Evolutionary conservation across 306 rosid species (phyloP).

Genomic region (Castanospermum australe): DNA sequence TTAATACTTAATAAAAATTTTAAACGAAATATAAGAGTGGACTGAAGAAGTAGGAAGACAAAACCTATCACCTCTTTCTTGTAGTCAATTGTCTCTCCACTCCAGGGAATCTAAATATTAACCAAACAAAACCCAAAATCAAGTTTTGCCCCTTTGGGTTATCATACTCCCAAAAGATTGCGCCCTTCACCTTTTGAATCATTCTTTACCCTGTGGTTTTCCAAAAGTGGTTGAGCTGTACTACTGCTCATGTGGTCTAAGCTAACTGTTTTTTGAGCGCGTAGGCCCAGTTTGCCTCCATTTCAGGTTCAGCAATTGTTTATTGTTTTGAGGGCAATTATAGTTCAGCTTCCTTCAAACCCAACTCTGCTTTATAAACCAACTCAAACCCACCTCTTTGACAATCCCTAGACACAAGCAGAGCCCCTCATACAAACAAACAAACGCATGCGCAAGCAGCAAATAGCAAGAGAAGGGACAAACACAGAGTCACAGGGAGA

Average conservation of each 20-base stretch:
- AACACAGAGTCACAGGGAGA: too few relatives aligned
- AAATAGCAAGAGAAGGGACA: too few relatives aligned
- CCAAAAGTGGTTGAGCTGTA: constrained; percentile 48
- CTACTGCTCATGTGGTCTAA: too few relatives aligned
- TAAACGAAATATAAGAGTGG: too few relatives aligned
- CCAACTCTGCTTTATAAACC: constrained; percentile 31
- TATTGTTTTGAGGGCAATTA: neutral
- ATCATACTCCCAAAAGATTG: neutral
- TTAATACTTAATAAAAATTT: too few relatives aligned
- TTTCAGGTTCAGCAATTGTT: neutral
- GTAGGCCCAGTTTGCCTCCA: neutral
- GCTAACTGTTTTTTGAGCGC: neutral
- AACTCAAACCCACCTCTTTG: constrained; percentile 10
- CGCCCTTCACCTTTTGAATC: too few relatives aligned
- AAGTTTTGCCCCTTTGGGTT: neutral
- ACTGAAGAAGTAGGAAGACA: too few relatives aligned
- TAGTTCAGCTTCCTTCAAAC: constrained; percentile 21
- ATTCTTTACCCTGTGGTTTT: too few relatives aligned
- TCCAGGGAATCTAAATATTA: neutral
- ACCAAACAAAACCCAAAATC: neutral
- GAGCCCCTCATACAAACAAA: neutral
- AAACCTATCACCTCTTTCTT: neutral
- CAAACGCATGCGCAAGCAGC: neutral
- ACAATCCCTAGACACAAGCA: neutral
- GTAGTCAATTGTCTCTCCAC: neutral